A percentile compares a stretch with the other conserved stretches of the same genome.
Evolutionary conservation across 1,139 yeast genomes (phyloP).

Genomic region (Kodamaea sp.): DNA sequence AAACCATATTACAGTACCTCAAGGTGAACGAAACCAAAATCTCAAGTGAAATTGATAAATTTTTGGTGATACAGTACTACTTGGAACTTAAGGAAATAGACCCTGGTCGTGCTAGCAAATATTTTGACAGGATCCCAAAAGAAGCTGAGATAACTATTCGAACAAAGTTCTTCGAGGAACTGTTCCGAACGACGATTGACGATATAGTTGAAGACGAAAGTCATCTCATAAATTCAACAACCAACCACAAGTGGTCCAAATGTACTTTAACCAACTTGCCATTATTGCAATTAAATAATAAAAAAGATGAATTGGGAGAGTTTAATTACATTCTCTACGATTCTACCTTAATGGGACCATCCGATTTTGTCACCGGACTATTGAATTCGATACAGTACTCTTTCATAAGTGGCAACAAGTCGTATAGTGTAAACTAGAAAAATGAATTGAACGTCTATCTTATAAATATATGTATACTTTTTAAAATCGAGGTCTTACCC

Average conservation of each 20-base stretch:
- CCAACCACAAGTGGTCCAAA: constrained; percentile 40
- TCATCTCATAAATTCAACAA: constrained; percentile 25
- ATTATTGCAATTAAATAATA: constrained; percentile 34
- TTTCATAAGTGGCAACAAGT: constrained; percentile 33
- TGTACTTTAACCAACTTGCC: constrained; percentile 43
- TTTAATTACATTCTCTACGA: constrained; percentile 31
- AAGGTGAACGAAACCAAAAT: constrained; percentile 3
- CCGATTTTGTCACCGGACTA: constrained; percentile 18
- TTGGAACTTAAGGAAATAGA: constrained; percentile 14
- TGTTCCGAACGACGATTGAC: constrained; percentile 20
- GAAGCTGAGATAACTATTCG: constrained; percentile 24
- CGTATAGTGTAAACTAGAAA: constrained; percentile 17
- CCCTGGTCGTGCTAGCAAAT: constrained; percentile 1
- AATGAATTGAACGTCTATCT: constrained; percentile 1
- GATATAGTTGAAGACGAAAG: constrained; percentile 17
- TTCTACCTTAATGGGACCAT: constrained; percentile 8
- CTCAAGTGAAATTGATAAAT: constrained; percentile 28
- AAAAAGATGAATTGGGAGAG: constrained; percentile 34
- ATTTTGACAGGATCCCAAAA: constrained; percentile 13
- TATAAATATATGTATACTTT: too few relatives aligned
- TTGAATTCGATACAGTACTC: constrained; percentile 28
- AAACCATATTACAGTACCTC: constrained; percentile 19
- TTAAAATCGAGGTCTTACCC: too few relatives aligned
- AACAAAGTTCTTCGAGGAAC: constrained; percentile 31
- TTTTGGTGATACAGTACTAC: constrained; percentile 24